Percentiles rank a stretch among this genome's conserved stretches.
Conservation (phyloP, 495 filamentous ascomycete species). For the Pseudotulostoma volvatum region DNA sequence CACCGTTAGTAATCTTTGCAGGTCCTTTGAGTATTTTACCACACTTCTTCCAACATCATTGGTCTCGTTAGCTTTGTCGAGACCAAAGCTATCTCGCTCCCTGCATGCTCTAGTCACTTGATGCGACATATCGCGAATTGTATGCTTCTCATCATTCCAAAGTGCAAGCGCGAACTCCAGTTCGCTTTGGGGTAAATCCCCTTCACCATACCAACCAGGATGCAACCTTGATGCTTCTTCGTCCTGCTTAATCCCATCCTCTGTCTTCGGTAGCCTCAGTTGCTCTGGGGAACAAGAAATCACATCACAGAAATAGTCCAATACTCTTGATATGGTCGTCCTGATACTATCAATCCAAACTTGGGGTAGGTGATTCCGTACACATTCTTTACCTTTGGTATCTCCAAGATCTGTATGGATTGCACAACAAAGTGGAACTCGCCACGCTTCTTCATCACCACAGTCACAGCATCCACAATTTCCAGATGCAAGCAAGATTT, state of each 20-base stretch:
- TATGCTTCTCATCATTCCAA: conserved; percentile 99
- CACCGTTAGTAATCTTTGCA: conserved; percentile 53
- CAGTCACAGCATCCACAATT: conserved; percentile 96
- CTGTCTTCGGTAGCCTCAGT: conserved; percentile 67
- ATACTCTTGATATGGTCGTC: conserved; percentile 64
- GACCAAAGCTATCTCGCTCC: conserved; percentile 47
- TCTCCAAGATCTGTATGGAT: conserved; percentile 61
- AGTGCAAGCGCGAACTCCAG: conserved; percentile 75
- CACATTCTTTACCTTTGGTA: conserved; percentile 47
- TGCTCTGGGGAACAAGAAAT: conserved; percentile 96
- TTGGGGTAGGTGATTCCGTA: conserved; percentile 39
- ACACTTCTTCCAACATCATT: conserved; percentile 76
- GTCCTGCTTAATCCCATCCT: conserved; percentile 61
- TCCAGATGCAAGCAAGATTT: conserved; percentile 67
- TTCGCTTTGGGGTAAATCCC: conserved; percentile 35
- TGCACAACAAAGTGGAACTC: conserved; percentile 69
- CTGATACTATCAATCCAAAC: conserved; percentile 60
- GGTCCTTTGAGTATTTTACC: conserved; percentile 53
- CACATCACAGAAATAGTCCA: conserved; percentile 94
- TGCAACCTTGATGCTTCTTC: conserved; percentile 63
- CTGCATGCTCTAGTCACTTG: conserved; percentile 86
- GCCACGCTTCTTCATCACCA: conserved; percentile 89
- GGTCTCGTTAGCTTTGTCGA: conserved; percentile 66
- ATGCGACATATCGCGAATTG: conserved; percentile 72
- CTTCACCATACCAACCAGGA: conserved; percentile 53